Evolutionary conservation across 1,284 basidiomycete species (phyloP).

Genomic region (Malassezia japonica): DNA sequence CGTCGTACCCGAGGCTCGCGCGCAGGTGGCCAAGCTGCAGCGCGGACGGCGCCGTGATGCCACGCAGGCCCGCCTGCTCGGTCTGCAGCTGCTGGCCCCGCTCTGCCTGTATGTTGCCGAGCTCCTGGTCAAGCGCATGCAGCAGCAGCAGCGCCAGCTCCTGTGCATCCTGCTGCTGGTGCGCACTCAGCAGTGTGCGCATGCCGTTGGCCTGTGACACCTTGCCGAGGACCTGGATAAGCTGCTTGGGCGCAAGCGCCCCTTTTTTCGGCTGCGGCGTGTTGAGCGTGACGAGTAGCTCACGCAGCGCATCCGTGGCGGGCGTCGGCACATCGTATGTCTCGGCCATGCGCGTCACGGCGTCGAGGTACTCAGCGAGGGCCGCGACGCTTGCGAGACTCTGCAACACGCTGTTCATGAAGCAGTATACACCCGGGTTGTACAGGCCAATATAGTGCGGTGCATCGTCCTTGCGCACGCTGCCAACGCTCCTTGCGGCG

Average conservation of each 20-base stretch:
- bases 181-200: conserved; percentile 35
- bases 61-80: conserved; percentile 22
- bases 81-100: conserved; percentile 5
- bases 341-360: conserved; percentile 25
- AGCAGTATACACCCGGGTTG: conserved; percentile 46
- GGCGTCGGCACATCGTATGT: conserved; percentile 38
- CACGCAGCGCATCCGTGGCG: conserved; percentile 35
- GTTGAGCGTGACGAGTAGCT: conserved; percentile 32
- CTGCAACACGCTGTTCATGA: conserved; percentile 44
- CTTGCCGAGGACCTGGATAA: conserved; percentile 27
- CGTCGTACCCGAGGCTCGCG: conserved; percentile 3
- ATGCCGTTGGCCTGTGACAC: conserved; percentile 27
- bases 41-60: conserved; percentile 22
- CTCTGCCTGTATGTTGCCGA: conserved; percentile 21
- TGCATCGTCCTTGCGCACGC: neutral
- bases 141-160: conserved; percentile 42
- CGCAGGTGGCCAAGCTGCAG: conserved; percentile 4
- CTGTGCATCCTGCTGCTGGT: conserved; percentile 47
- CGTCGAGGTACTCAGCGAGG: conserved; percentile 23
- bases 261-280: conserved; percentile 3
- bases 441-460: conserved; percentile 28
- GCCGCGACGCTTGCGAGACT: conserved; percentile 26
- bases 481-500: neutral
- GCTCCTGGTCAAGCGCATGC: conserved; percentile 36
- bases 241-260: conserved; percentile 24